Conservation (phyloP, 192 early-diverging fungal species). For the Podila epicladia region DNA sequence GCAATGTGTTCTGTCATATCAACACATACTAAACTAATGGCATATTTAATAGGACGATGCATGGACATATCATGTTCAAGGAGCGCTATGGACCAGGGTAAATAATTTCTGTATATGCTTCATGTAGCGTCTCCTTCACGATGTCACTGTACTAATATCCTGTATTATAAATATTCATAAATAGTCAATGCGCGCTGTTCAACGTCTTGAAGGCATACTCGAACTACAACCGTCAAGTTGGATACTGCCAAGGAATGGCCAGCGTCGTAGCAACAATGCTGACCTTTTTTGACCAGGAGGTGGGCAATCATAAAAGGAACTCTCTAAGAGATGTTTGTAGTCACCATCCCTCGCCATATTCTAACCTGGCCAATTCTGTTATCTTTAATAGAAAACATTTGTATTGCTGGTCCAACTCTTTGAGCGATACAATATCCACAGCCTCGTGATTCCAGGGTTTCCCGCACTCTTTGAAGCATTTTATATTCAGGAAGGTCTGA, state of each 20-base stretch:
- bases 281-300: constrained; percentile 73
- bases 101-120: background rate
- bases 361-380: background rate
- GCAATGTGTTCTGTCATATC: background rate
- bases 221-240: constrained; percentile 78
- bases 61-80: constrained; percentile 67
- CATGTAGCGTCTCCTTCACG: background rate
- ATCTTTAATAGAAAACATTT: constrained; percentile 58
- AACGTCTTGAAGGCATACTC: constrained; percentile 84
- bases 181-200: constrained; percentile 79
- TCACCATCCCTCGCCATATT: too few species aligned
- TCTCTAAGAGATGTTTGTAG: too few species aligned
- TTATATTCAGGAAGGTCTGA: constrained; percentile 63
- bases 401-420: constrained; percentile 61
- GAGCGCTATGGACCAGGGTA: constrained; percentile 69
- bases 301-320: constrained; percentile 14
- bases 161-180: background rate
- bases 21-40: background rate
- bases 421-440: constrained; percentile 55
- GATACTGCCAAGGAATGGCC: constrained; percentile 91
- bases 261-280: constrained; percentile 81
- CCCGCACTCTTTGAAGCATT: constrained; percentile 65
- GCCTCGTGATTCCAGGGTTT: constrained; percentile 64
- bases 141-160: background rate
- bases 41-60: constrained; percentile 50